Percentiles rank a stretch among this genome's conserved stretches.
phyloP scores from a whole-genome alignment of 176 grass and related monocot species.

The Paspalum vaginatum region DNA sequence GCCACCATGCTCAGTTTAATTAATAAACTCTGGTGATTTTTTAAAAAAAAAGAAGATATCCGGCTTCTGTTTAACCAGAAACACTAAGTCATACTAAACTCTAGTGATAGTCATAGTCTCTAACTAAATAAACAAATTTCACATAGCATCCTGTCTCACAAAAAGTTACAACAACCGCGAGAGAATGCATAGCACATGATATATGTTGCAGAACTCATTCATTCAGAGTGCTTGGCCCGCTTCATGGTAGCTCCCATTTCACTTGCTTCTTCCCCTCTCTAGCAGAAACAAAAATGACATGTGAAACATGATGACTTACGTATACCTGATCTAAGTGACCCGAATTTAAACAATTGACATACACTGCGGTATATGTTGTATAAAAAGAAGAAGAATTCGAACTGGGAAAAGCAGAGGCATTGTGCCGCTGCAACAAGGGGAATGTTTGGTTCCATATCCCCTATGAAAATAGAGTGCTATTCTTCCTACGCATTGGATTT shows the following conservation, averaged over 20 bases:
- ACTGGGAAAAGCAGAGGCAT: background rate
- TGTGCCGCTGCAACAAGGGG: background rate
- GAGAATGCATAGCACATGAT: too few species aligned
- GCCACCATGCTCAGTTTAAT: too few species aligned
- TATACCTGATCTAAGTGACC: background rate
- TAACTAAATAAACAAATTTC: too few species aligned
- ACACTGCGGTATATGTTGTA: too few species aligned
- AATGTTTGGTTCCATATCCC: background rate
- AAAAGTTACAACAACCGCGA: too few species aligned
- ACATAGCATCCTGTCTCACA: too few species aligned
- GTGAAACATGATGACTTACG: background rate
- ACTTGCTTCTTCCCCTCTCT: background rate
- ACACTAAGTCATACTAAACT: too few species aligned
- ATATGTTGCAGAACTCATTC: too few species aligned
- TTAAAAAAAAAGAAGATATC: too few species aligned
- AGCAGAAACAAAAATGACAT: background rate
- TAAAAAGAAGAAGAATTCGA: background rate
- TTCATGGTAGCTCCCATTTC: background rate
- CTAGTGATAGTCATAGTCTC: too few species aligned
- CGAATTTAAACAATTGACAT: background rate
- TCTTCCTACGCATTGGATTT: background rate
- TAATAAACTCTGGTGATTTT: too few species aligned
- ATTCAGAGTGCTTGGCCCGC: background rate
- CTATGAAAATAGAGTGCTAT: background rate
- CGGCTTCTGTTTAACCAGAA: too few species aligned